These are phyloP conservation scores for Coemansia pectinata DNA, from an alignment of 192 early-diverging fungal species.

Conservation along the genomic window DNA sequence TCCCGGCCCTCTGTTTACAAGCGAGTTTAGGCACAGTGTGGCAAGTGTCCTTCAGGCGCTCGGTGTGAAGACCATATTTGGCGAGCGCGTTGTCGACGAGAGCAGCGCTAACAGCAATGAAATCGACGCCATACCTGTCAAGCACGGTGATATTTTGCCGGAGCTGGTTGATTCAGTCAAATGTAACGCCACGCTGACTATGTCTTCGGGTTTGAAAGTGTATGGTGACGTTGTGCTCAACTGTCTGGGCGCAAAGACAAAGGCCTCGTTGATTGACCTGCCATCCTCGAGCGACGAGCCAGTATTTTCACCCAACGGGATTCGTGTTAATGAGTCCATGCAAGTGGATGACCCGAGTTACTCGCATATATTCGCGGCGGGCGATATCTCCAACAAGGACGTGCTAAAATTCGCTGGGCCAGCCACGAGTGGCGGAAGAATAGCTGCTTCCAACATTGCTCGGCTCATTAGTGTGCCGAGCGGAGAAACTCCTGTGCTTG, in stretches of 20 bases:
- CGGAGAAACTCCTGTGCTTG: not conserved
- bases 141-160: constrained; percentile 40
- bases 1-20: constrained; percentile 39
- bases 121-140: constrained; percentile 16
- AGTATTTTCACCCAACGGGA: constrained; percentile 31
- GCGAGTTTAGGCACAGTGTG: constrained; percentile 57
- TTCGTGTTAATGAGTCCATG: constrained; percentile 59
- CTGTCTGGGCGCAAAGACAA: constrained; percentile 33
- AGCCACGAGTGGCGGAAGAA: constrained; percentile 24
- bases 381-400: constrained; percentile 63
- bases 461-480: constrained; percentile 23
- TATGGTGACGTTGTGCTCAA: constrained; percentile 44
- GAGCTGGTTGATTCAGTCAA: constrained; percentile 51
- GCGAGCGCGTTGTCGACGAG: constrained; percentile 53
- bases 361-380: constrained; percentile 72
- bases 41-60: constrained; percentile 44
- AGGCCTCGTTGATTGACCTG: constrained; percentile 34
- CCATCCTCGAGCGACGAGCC: constrained; percentile 29
- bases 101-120: constrained; percentile 18
- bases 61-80: constrained; percentile 54
- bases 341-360: constrained; percentile 67
- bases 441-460: constrained; percentile 36
- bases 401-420: constrained; percentile 41
- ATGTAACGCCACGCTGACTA: constrained; percentile 36
- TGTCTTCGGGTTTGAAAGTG: constrained; percentile 20